Percentiles rank a stretch among this genome's conserved stretches.
phyloP scores from a whole-genome alignment of 805 yeast genomes.

The Saccharomycopsis fodiens region DNA sequence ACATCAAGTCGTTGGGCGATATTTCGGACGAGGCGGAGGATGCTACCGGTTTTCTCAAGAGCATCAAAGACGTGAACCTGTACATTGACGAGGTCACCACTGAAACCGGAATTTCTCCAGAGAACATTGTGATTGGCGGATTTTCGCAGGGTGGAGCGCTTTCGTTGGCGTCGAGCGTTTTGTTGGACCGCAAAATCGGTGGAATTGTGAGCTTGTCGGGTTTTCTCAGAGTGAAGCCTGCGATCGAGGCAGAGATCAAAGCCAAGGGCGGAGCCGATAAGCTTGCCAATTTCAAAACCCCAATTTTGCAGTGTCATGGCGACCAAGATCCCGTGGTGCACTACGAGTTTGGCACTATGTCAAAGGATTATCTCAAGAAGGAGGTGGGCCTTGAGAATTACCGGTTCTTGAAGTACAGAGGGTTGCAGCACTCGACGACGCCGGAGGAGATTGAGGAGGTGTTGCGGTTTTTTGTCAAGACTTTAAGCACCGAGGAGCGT shows the following conservation, averaged over 20 bases:
- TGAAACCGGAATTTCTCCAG: conserved; percentile 46
- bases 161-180: conserved; percentile 47
- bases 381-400: conserved; percentile 30
- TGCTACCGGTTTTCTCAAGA: conserved; percentile 42
- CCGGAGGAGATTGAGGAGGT: conserved; percentile 34
- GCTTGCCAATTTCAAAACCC: conserved; percentile 50
- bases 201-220: conserved; percentile 79
- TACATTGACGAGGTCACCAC: conserved; percentile 44
- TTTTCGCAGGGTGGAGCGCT: conserved; percentile 93
- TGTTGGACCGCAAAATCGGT: conserved; percentile 51
- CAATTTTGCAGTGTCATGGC: conserved; percentile 88
- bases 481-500: conserved; percentile 13
- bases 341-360: conserved; percentile 30
- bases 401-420: conserved; percentile 25
- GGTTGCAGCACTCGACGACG: conserved; percentile 31
- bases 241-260: conserved; percentile 23
- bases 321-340: conserved; percentile 61
- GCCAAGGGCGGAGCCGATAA: conserved; percentile 24
- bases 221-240: conserved; percentile 40
- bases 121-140: conserved; percentile 83
- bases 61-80: conserved; percentile 37
- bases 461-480: conserved; percentile 28
- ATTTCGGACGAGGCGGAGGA: conserved; percentile 35
- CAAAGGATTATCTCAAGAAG: conserved; percentile 29
- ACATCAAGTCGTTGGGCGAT: conserved; percentile 50